Base-by-base conservation (phyloP, 805 yeast genomes). In the Wickerhamomyces tratensis region DNA sequence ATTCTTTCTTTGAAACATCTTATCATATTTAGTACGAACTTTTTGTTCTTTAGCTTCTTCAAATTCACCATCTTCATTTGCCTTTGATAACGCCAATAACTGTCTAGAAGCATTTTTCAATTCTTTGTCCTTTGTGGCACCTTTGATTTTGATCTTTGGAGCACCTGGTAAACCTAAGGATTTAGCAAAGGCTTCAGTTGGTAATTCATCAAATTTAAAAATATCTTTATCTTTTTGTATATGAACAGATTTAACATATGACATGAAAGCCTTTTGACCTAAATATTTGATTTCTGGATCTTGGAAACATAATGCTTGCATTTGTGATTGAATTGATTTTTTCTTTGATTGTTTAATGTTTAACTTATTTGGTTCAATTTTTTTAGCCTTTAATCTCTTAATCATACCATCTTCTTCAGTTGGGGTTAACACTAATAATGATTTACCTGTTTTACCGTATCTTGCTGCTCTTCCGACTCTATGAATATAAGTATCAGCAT, bases 401-500 rank as follows among this genome's bases (percentile, higher is more conserved):
- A 86, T 58, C 69, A 91, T 83, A 1, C 77, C 84, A 48, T 77
- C 82, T 53, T 83, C 87, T 62, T 93, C 98, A 36, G 76, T 67
- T 2, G 96, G 95, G 7, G 91, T 72, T 36, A 93, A 64, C 81
- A 93, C 78, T 50, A 93, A 64, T 43, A 93, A 64, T 0, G 95
- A 94, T 46, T 72, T 75, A n/a, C 99, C 99, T 9, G 71, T 72
- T 50, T 79, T 77, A 44, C 93, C 93, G 2, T 96, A 96, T 51
- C 99, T 71, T 0, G 96, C 98, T 0, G 98, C 86, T 57, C 98
- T 74, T 14, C 99, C 99, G 58, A 93, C 86, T 60, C 99, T 74
- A 61, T 93, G 99, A 38, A 91, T 70, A 58, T 91, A 93, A 53
- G 88, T 77, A 53, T 84, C 94, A 0, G 96, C 86, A 53, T 91